Base-by-base conservation (phyloP, 805 yeast species). In the Candida orba region DNA sequence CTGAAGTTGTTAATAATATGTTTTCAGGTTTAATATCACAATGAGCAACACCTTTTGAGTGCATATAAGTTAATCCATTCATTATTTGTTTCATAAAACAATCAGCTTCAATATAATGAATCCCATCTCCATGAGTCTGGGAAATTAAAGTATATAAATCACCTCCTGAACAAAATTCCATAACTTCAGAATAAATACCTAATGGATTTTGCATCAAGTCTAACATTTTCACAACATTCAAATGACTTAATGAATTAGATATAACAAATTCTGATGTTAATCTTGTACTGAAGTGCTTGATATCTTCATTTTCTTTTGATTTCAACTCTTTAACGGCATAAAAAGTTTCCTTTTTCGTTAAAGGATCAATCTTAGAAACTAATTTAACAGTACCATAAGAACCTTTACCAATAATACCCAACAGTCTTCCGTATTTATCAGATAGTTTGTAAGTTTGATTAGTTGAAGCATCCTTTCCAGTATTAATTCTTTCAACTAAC, bases 371-470 rank as follows among this genome's bases (percentile, higher is more conserved):
- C 69, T 90, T 91, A 59, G 93, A 97, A 13, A 93, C 98, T 42
- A 93, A 70, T 49, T 97, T 76, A 31, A 93, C 99, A 59, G 89
- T 97, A 49, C 99, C 99, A 68, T 93, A 93, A 0, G 99, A 96
- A 50, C 99, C 99, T 62, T 93, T 93, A 40, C 99, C 99, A 51
- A 79, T 76, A 35, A 76, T 62, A 8, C 79, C 79, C 43, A 69
- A 64, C 22, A 73, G 65, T 43, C 65, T 69, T 27, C 82, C 82
- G 51, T 76, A 77, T 50, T 71, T 76, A 25, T 66, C 66, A 8
- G 62, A 55, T 18, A 75, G 56, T 4, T 62, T 67, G 31, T 65
- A 57, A 47, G 63, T 65, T 34, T 59, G 56, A n/a, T 32, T 42
- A 8, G 44, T 9, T 6, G 46, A 37, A 9, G 51, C 39, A 17